These are phyloP conservation scores for Debaryomyces fabryi DNA, from an alignment of 1,139 yeast genomes.

Conservation along the genomic window DNA sequence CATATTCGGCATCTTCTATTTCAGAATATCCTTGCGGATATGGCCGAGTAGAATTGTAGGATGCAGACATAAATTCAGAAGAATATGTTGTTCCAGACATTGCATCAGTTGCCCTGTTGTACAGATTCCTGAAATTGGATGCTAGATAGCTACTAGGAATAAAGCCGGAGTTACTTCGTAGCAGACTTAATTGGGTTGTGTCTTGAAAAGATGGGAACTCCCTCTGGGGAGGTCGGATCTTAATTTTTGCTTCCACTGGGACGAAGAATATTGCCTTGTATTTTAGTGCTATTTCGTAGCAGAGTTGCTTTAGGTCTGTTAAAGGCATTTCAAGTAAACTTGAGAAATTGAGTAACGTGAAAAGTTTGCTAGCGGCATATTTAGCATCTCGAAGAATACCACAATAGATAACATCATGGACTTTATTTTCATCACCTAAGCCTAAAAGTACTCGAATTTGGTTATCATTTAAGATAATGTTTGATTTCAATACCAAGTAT, in stretches of 20 bases:
- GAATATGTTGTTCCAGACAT: neutral
- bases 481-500: slow-evolving; percentile 19
- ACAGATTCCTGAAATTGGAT: neutral
- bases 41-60: neutral
- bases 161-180: neutral
- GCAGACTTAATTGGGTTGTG: neutral
- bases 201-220: neutral
- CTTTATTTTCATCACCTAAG: slow-evolving; percentile 10
- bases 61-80: neutral
- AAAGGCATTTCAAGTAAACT: slow-evolving; percentile 22
- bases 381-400: slow-evolving; percentile 14
- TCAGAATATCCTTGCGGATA: slow-evolving; percentile 8
- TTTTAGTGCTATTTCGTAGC: slow-evolving; percentile 23
- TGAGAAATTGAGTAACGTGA: slow-evolving; percentile 7
- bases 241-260: slow-evolving; percentile 13
- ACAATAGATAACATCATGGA: slow-evolving; percentile 15
- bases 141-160: neutral
- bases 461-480: slow-evolving; percentile 14
- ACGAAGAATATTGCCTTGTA: slow-evolving; percentile 24
- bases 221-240: neutral
- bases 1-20: slow-evolving; percentile 5
- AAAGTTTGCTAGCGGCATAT: slow-evolving; percentile 15
- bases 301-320: slow-evolving; percentile 23
- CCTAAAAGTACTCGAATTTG: slow-evolving; percentile 20
- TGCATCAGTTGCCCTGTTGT: neutral